phyloP scores from a whole-genome alignment of 1,139 yeast species.

The Scheffersomyces cryptocercus region DNA sequence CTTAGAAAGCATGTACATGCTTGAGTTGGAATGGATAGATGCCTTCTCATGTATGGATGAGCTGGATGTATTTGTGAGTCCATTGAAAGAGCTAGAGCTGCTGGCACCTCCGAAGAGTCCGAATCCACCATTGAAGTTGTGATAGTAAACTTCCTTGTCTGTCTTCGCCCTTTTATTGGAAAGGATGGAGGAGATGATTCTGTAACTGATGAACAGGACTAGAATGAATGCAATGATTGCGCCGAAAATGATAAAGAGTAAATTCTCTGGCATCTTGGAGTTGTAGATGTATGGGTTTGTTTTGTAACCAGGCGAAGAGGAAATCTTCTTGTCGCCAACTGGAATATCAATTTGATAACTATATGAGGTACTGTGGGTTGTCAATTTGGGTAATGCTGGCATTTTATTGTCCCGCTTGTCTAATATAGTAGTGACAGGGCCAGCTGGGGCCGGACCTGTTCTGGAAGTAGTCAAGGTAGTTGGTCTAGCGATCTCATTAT shows the following conservation, averaged over 20 bases:
- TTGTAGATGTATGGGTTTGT: conserved; percentile 35
- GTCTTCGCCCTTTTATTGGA: conserved; percentile 32
- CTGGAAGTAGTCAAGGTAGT: too few relatives aligned
- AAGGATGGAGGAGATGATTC: conserved; percentile 24
- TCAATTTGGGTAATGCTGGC: too few relatives aligned
- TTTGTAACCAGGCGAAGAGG: neutral
- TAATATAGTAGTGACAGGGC: too few relatives aligned
- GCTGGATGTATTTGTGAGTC: conserved; percentile 18
- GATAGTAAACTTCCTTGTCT: conserved; percentile 38
- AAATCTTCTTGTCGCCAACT: neutral
- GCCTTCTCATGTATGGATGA: conserved; percentile 28
- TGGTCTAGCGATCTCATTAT: neutral
- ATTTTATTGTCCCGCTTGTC: too few relatives aligned
- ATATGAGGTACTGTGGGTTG: conserved; percentile 8
- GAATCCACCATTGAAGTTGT: conserved; percentile 9
- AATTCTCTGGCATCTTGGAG: conserved; percentile 30
- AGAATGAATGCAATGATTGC: conserved; percentile 30
- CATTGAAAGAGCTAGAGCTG: conserved; percentile 4
- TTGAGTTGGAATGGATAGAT: conserved; percentile 10
- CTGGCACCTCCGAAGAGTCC: conserved; percentile 1
- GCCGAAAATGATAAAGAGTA: conserved; percentile 49
- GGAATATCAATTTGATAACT: conserved; percentile 19
- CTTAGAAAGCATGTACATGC: conserved; percentile 7
- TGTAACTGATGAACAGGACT: conserved; percentile 19
- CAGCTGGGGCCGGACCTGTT: too few relatives aligned